A percentile compares a stretch with the other conserved stretches of the same genome.
These are phyloP conservation scores for Citrullus amarus DNA, from an alignment of 306 rosid genomes.

Conservation along the genomic window DNA sequence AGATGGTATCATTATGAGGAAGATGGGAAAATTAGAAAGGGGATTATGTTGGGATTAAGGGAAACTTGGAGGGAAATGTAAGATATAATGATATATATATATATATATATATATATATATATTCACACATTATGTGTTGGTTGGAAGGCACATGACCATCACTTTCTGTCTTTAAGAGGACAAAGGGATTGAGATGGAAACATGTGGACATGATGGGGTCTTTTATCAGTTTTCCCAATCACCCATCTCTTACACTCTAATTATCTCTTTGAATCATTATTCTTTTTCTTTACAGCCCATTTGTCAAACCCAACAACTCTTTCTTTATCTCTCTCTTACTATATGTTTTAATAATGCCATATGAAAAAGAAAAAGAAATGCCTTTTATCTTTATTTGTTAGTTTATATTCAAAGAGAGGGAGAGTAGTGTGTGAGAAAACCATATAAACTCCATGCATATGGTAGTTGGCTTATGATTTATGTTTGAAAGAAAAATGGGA, in stretches of 20 bases:
- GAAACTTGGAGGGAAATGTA: not conserved
- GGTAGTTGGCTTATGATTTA: not conserved
- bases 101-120: not conserved
- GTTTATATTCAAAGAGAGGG: not conserved
- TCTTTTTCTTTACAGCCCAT: constrained; percentile 4
- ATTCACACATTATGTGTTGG: not conserved
- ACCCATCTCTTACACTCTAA: not conserved
- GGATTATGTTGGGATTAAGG: constrained; percentile 6
- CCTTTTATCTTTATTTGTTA: not conserved
- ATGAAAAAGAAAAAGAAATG: not conserved
- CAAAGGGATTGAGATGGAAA: constrained; percentile 6
- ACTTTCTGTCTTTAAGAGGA: constrained; percentile 10
- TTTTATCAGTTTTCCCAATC: constrained; percentile 1
- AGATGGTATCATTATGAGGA: not conserved
- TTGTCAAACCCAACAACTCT: not conserved
- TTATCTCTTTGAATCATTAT: not conserved
- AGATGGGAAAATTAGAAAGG: not conserved
- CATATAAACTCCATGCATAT: not conserved
- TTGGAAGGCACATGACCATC: constrained; percentile 7
- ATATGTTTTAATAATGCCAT: not conserved
- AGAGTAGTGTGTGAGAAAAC: too few relatives aligned
- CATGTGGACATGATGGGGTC: constrained; percentile 1
- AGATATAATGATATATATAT: not conserved
- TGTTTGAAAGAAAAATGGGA: not conserved
- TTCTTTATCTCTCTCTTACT: not conserved